Evolutionary conservation across 768 basidiomycete genomes (phyloP).

Genomic region (Gloeostereum incarnatum): DNA sequence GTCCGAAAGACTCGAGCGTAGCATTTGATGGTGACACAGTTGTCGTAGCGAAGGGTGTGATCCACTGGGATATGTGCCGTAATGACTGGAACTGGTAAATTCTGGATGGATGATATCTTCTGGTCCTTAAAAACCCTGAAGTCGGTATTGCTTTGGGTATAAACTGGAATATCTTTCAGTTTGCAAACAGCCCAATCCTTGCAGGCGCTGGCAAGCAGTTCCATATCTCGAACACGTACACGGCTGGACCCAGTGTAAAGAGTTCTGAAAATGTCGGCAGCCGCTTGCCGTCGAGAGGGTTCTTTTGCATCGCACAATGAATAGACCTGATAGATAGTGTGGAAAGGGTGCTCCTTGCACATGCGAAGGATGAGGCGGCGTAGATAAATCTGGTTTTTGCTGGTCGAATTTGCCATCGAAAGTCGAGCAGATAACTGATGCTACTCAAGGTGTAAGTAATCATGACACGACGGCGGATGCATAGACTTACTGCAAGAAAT

Average conservation of each 20-base stretch:
- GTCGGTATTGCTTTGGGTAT: no score
- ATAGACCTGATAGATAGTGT: slow-evolving; percentile 84
- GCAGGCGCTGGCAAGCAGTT: no score
- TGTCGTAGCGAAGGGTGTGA: slow-evolving; percentile 53
- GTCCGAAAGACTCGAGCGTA: slow-evolving; percentile 52
- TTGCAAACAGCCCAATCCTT: no score
- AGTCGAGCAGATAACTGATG: slow-evolving; percentile 94
- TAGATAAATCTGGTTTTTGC: slow-evolving; percentile 47
- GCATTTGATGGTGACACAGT: slow-evolving; percentile 57
- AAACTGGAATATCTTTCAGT: no score
- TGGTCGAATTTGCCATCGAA: slow-evolving; percentile 29
- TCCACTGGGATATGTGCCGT: slow-evolving; percentile 68
- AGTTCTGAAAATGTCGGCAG: no score
- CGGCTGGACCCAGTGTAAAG: no score
- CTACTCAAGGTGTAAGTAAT: slow-evolving; percentile 13
- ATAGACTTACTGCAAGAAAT: slow-evolving; percentile 56
- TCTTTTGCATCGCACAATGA: no score
- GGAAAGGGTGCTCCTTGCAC: slow-evolving; percentile 89
- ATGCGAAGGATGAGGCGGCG: slow-evolving; percentile 62
- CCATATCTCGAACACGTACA: no score
- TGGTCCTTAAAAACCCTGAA: no score
- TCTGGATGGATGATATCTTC: slow-evolving; percentile 10
- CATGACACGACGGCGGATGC: background rate
- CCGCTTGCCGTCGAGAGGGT: no score
- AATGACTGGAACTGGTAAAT: slow-evolving; percentile 74